These are phyloP conservation scores for Calycina herbarum DNA, from an alignment of 2,329 filamentous ascomycete species.

Conservation along the genomic window DNA sequence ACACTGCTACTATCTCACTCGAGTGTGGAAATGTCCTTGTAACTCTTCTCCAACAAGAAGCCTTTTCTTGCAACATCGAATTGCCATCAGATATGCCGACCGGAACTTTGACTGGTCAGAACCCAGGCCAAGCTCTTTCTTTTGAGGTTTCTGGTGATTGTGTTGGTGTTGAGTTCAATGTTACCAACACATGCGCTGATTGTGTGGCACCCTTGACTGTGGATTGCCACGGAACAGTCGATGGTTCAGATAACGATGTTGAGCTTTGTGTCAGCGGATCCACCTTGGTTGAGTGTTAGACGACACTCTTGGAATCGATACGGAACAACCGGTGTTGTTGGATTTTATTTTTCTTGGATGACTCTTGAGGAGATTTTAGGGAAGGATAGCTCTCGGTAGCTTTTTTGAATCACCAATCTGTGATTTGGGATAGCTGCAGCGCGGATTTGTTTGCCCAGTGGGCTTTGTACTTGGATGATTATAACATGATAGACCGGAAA, in stretches of 20 bases:
- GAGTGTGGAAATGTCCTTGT: background rate
- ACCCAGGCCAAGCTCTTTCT: background rate
- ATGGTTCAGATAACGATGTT: background rate
- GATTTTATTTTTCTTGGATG: background rate
- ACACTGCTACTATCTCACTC: background rate
- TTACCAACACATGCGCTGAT: background rate
- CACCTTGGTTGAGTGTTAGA: background rate
- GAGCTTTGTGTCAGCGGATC: background rate
- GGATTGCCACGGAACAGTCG: background rate
- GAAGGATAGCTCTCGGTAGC: background rate
- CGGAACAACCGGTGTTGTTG: background rate
- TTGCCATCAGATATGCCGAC: background rate
- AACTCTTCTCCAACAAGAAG: background rate
- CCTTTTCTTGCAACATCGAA: background rate
- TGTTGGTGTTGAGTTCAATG: background rate
- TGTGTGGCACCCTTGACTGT: background rate
- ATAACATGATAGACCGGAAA: background rate
- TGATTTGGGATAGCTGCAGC: background rate
- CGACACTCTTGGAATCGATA: background rate
- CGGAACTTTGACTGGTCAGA: constrained; percentile 1
- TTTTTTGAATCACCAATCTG: background rate
- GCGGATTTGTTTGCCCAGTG: background rate
- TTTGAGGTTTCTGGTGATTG: constrained; percentile 1
- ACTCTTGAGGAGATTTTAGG: too few species aligned
- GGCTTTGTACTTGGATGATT: background rate